Conservation (phyloP, 2,329 filamentous ascomycete genomes). For the Aspergillus aculeatinus region DNA sequence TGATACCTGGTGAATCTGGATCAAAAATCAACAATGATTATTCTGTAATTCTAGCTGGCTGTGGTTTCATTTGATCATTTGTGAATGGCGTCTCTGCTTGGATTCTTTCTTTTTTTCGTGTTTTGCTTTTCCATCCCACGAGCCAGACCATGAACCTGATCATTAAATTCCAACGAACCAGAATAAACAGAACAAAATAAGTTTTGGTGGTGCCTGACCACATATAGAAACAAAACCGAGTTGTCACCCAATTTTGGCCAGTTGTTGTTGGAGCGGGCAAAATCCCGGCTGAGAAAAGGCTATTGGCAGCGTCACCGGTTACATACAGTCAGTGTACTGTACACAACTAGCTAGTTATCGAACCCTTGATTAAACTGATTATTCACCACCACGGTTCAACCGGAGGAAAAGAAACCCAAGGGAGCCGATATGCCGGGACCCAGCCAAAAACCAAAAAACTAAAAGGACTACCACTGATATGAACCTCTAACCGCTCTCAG, state of each 20-base stretch:
- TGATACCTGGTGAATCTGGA: slow-evolving; percentile 23
- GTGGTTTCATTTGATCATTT: slow-evolving; percentile 6
- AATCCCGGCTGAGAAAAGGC: no score
- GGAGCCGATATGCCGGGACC: not conserved
- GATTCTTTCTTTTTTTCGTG: not conserved
- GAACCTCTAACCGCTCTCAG: no score
- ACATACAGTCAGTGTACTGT: not conserved
- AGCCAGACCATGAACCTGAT: not conserved
- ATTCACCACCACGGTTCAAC: not conserved
- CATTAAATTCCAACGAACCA: not conserved
- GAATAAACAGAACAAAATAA: not conserved
- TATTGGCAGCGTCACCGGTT: not conserved
- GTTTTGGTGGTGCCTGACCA: not conserved
- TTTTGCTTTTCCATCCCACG: not conserved
- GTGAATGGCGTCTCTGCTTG: slow-evolving; percentile 2
- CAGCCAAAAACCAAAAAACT: not conserved
- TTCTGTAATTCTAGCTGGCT: slow-evolving; percentile 26
- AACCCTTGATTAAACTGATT: not conserved
- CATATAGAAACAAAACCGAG: not conserved
- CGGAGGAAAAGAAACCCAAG: no score
- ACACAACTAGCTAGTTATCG: no score
- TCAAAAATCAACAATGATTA: slow-evolving; percentile 12
- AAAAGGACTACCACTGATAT: not conserved
- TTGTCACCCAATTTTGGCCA: not conserved
- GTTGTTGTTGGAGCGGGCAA: not conserved